These are phyloP conservation scores for Aspergillus asperescens DNA, from an alignment of 495 filamentous ascomycete species.

Conservation along the genomic window DNA sequence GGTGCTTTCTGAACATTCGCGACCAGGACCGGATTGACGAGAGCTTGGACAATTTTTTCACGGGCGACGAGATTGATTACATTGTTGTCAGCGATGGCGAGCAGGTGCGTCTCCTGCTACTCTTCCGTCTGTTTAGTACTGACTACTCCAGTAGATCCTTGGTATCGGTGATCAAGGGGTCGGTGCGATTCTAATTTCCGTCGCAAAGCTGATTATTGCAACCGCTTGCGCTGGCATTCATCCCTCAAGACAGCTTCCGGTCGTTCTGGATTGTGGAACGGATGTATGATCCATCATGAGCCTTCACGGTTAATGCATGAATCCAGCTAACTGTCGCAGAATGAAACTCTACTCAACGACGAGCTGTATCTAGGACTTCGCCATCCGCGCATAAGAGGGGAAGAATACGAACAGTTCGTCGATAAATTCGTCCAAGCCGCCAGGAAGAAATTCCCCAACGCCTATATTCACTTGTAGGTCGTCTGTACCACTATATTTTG, in stretches of 20 bases:
- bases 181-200: conserved; percentile 77
- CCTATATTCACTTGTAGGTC: conserved; percentile 83
- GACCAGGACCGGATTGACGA: conserved; percentile 53
- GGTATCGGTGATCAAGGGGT: conserved; percentile 92
- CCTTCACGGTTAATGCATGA: neutral
- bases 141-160: conserved; percentile 56
- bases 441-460: conserved; percentile 65
- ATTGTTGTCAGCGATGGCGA: conserved; percentile 83
- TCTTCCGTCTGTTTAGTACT: neutral
- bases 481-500: neutral
- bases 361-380: conserved; percentile 74
- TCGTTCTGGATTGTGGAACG: conserved; percentile 85
- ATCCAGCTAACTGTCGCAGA: conserved; percentile 40
- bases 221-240: conserved; percentile 84
- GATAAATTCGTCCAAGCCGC: conserved; percentile 65
- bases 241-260: conserved; percentile 70
- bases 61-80: conserved; percentile 71
- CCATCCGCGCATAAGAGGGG: conserved; percentile 57
- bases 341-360: conserved; percentile 70
- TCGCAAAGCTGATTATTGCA: conserved; percentile 77
- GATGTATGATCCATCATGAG: conserved; percentile 46
- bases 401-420: conserved; percentile 75
- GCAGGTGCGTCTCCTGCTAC: conserved; percentile 37
- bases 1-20: conserved; percentile 54
- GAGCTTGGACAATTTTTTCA: conserved; percentile 61